Evolutionary conservation across 352 stramenopile species (phyloP).

Genomic region (Pythium chondricola): DNA sequence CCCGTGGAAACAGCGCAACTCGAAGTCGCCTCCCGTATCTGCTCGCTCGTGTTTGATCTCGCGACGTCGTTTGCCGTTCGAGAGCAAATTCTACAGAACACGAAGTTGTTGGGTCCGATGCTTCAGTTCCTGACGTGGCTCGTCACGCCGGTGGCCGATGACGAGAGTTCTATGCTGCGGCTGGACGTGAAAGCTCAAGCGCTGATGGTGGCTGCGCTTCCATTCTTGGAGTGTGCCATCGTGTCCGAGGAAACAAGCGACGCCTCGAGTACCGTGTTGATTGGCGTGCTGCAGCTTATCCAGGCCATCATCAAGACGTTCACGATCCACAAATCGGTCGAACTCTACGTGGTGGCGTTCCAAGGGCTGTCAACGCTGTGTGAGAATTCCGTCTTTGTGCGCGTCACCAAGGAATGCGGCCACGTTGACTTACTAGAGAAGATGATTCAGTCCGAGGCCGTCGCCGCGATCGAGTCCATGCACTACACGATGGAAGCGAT

Average conservation of each 20-base stretch:
- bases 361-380: constrained; percentile 20
- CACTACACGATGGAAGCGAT: constrained; percentile 54
- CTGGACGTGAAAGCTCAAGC: constrained; percentile 7
- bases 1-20: constrained; percentile 24
- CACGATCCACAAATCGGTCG: background rate
- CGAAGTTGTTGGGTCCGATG: constrained; percentile 9
- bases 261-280: background rate
- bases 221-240: constrained; percentile 41
- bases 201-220: constrained; percentile 32
- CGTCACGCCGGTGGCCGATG: background rate
- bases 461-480: constrained; percentile 29
- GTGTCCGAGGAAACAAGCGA: constrained; percentile 1
- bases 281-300: background rate
- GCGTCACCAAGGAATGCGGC: constrained; percentile 5
- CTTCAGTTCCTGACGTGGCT: constrained; percentile 18
- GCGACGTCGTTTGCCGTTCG: constrained; percentile 25
- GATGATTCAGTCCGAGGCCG: constrained; percentile 26
- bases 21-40: constrained; percentile 44
- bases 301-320: constrained; percentile 4
- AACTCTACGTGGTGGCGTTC: constrained; percentile 13
- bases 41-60: constrained; percentile 46
- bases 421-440: constrained; percentile 17
- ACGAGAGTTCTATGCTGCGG: background rate
- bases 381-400: constrained; percentile 21
- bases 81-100: constrained; percentile 42